phyloP scores from a whole-genome alignment of 257 asterid species.

The Fraxinus pennsylvanica region DNA sequence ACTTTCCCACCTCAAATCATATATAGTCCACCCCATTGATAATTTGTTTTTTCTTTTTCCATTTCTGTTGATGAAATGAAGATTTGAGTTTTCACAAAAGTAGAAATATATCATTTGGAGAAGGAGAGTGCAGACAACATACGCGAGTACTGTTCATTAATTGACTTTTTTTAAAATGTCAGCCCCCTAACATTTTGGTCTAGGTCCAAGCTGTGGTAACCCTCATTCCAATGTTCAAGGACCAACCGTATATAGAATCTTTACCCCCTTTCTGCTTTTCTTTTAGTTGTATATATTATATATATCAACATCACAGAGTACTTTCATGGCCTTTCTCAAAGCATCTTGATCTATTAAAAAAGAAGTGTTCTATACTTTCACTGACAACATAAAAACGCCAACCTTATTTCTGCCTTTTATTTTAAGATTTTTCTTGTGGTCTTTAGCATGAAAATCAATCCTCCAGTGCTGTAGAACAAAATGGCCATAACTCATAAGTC shows the following conservation, averaged over 20 bases:
- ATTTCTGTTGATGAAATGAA: too few species aligned
- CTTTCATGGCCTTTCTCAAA: neutral
- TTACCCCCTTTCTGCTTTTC: neutral
- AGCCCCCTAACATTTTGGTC: too few species aligned
- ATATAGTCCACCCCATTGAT: too few species aligned
- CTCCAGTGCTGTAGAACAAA: neutral
- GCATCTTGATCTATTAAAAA: neutral
- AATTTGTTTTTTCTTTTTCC: too few species aligned
- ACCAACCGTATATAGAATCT: neutral
- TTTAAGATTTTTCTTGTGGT: too few species aligned
- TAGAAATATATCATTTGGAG: too few species aligned
- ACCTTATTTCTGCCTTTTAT: neutral
- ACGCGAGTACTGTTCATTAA: too few species aligned
- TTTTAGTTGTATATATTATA: too few species aligned
- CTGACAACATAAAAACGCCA: neutral
- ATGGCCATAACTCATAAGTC: neutral
- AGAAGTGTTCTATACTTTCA: neutral
- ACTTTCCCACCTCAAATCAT: too few species aligned
- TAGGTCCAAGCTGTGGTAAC: neutral
- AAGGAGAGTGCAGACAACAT: too few species aligned
- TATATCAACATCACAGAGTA: neutral
- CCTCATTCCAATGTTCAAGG: neutral
- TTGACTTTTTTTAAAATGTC: too few species aligned
- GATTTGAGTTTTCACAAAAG: too few species aligned
- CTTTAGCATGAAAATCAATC: neutral